A percentile compares a stretch with the other conserved stretches of the same genome.
These are phyloP conservation scores for Ramaria rubella DNA, from an alignment of 768 basidiomycete species.

Conservation along the genomic window DNA sequence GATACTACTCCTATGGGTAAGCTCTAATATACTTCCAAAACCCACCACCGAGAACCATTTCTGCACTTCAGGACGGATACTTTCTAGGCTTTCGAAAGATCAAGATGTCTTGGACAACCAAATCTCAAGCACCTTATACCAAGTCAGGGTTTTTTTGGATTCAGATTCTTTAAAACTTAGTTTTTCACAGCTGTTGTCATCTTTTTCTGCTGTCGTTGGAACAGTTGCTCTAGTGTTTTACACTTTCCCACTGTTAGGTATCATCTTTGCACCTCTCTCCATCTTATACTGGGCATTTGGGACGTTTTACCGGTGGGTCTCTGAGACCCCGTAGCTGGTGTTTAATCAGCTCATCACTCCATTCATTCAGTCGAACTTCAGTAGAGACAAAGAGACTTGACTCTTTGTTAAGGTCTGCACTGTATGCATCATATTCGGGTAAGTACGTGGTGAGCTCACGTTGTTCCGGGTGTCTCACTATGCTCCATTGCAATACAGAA, in stretches of 20 bases:
- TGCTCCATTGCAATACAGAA: slow-evolving; percentile 29
- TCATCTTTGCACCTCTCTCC: slow-evolving; percentile 49
- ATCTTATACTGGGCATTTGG: slow-evolving; percentile 48
- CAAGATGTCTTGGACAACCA: slow-evolving; percentile 51
- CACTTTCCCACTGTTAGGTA: slow-evolving; percentile 60
- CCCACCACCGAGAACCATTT: neutral
- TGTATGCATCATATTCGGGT: slow-evolving; percentile 57
- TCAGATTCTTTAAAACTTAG: slow-evolving; percentile 19
- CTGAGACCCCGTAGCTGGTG: neutral
- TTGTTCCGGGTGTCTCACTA: neutral
- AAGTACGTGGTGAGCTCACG: neutral
- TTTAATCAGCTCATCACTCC: neutral
- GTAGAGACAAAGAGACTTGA: slow-evolving; percentile 62
- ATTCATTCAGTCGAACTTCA: slow-evolving; percentile 34
- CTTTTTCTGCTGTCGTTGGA: slow-evolving; percentile 42
- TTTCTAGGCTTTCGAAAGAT: slow-evolving; percentile 55
- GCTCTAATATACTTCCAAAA: slow-evolving; percentile 7
- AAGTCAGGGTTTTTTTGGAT: slow-evolving; percentile 27
- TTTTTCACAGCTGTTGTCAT: slow-evolving; percentile 33
- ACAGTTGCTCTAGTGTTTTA: slow-evolving; percentile 58
- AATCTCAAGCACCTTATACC: slow-evolving; percentile 40
- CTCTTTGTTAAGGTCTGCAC: slow-evolving; percentile 50
- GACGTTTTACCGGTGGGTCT: slow-evolving; percentile 42
- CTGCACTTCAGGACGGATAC: slow-evolving; percentile 40
- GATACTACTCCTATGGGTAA: slow-evolving; percentile 66